Evolutionary conservation across 768 basidiomycete species (phyloP).

Genomic region (Neoboletus magnificus): DNA sequence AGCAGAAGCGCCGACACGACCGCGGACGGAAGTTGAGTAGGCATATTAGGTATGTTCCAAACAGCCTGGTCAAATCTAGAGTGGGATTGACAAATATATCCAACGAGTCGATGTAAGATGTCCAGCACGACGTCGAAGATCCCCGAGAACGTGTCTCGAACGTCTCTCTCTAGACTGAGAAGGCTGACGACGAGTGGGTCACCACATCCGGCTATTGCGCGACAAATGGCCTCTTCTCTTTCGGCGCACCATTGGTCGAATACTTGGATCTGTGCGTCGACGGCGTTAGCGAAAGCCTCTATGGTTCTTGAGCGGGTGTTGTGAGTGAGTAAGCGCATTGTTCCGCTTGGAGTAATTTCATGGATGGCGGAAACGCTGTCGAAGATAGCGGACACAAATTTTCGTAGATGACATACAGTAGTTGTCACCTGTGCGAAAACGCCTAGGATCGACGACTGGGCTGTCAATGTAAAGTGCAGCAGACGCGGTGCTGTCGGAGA

Average conservation of each 20-base stretch:
- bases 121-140: constrained; percentile 56
- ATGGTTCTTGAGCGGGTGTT: constrained; percentile 49
- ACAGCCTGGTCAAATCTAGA: constrained; percentile 31
- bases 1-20: constrained; percentile 55
- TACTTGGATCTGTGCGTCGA: constrained; percentile 53
- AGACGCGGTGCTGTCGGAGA: constrained; percentile 54
- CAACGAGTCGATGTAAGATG: constrained; percentile 39
- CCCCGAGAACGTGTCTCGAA: constrained; percentile 54
- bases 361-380: constrained; percentile 23
- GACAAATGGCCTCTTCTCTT: constrained; percentile 63
- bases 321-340: constrained; percentile 23
- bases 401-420: constrained; percentile 57
- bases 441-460: constrained; percentile 62
- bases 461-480: constrained; percentile 61
- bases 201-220: constrained; percentile 49
- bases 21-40: constrained; percentile 45
- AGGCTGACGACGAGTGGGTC: constrained; percentile 54
- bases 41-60: constrained; percentile 41
- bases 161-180: constrained; percentile 56
- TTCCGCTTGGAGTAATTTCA: constrained; percentile 22
- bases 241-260: constrained; percentile 71
- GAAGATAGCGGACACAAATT: constrained; percentile 53
- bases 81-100: constrained; percentile 28
- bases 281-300: constrained; percentile 81
- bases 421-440: constrained; percentile 60